phyloP scores from a whole-genome alignment of 2,329 filamentous ascomycete species.

The Ophiostoma sp. region DNA sequence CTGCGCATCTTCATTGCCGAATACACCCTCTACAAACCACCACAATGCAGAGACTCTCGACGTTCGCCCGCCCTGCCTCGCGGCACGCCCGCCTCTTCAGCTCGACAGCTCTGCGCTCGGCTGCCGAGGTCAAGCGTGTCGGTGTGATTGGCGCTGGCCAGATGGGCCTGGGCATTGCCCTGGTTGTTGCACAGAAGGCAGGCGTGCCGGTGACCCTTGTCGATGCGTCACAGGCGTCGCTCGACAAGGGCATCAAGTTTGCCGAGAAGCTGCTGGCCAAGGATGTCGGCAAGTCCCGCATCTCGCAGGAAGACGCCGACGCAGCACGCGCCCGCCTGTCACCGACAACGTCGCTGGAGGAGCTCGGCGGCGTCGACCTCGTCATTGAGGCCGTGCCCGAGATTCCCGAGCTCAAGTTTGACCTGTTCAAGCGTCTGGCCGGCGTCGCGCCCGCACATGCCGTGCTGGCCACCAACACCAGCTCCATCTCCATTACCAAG shows the following conservation, averaged over 20 bases:
- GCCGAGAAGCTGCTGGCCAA: conserved; percentile 92
- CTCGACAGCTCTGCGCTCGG: conserved; percentile 51
- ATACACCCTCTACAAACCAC: neutral
- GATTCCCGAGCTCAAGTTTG: conserved; percentile 78
- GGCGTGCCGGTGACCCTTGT: conserved; percentile 78
- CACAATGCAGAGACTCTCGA: conserved; percentile 21
- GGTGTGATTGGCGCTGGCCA: conserved; percentile 93
- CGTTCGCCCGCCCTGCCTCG: conserved; percentile 20
- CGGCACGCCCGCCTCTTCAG: conserved; percentile 51
- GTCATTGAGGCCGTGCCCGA: conserved; percentile 97
- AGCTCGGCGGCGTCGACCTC: conserved; percentile 81
- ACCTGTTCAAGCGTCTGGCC: conserved; percentile 80
- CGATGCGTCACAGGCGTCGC: conserved; percentile 74
- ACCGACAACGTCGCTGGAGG: conserved; percentile 67
- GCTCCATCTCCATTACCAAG: conserved; percentile 94
- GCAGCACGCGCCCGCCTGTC: conserved; percentile 64
- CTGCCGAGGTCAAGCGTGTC: conserved; percentile 74
- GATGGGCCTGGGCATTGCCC: conserved; percentile 94
- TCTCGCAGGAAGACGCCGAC: conserved; percentile 76
- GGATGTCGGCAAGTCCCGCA: conserved; percentile 80
- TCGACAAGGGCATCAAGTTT: conserved; percentile 86
- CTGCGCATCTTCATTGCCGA: neutral
- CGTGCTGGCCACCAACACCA: conserved; percentile 94
- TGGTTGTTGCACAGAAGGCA: conserved; percentile 84
- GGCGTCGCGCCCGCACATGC: conserved; percentile 76